Base-by-base conservation (phyloP, 2,329 filamentous ascomycete species). In the Beauveria sp. region DNA sequence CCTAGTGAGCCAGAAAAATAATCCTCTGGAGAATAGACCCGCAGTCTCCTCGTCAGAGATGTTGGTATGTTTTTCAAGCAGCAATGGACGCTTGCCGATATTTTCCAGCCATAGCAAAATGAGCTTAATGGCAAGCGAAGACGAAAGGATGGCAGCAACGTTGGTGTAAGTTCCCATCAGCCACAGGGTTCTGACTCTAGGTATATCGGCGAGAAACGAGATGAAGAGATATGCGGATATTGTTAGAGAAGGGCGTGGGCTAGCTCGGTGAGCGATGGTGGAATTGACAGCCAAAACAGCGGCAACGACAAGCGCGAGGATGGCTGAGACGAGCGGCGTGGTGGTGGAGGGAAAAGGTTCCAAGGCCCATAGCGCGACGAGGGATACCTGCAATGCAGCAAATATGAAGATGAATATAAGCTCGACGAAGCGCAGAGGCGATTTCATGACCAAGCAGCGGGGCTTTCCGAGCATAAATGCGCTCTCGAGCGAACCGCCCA, bases 1-100 rank as follows among this genome's bases (percentile, higher is more conserved):
- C 18, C 50, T 54, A 54, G 10, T 54, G 26, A 60, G 58, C 58
- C 58, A 61, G 40, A 54, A 55, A 49, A 61, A 61, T 18, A 61
- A 42, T 28, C 38, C 50, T 40, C 58, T 46, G 58, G 22, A 34
- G 42, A 61, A 54, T 20, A 55, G 40, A 34, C 58, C 58, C n/a
- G 22, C 28, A 28, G 58, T 61, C 22, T 34, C 50, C 50, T 61
- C 58, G 26, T 34, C 22, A 24, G 58, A 61, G 24, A 55, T 30
- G 9, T 54, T 55, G 22, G 40, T 3, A 47, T 55, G 9, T 28
- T 34, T 49, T 24, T 56, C 42, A 34, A 61, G 50, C 38, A 61
- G 51, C 28, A 61, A 34, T 6, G 20, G 24, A 20, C 51, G 40
- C 58, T 61, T 61, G 40, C 28, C 43, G 26, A 61, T 38, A 47